Evolutionary conservation across 140 eudicot species (phyloP).

Genomic region (Oenanthe javanica): DNA sequence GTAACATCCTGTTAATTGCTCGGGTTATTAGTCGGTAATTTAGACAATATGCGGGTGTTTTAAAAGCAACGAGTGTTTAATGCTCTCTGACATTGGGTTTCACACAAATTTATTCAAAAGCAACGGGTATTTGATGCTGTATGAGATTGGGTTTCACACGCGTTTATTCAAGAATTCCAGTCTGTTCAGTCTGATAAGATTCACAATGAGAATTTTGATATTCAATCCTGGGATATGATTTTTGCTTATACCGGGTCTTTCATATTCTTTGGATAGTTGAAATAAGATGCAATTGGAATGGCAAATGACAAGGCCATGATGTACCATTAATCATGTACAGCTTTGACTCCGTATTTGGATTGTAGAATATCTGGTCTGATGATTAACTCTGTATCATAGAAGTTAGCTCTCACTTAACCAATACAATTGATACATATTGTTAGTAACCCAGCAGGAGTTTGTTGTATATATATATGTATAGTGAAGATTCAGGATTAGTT

Average conservation of each 20-base stretch:
- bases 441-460: slow-evolving; percentile 12
- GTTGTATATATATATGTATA: slow-evolving; percentile 15
- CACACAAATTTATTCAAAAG: slow-evolving; percentile 9
- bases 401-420: slow-evolving; percentile 14
- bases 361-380: slow-evolving; percentile 10
- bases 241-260: background rate
- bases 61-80: slow-evolving; percentile 17
- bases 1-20: slow-evolving; percentile 24
- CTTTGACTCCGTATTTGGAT: slow-evolving; percentile 31
- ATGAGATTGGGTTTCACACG: slow-evolving; percentile 17
- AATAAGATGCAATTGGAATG: slow-evolving; percentile 1
- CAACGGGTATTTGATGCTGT: slow-evolving; percentile 20
- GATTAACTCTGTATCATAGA: slow-evolving; percentile 31
- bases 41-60: slow-evolving; percentile 8
- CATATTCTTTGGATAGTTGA: background rate
- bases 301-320: slow-evolving; percentile 17
- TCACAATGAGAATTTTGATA: background rate
- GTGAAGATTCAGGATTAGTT: slow-evolving; percentile 26
- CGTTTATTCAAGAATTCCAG: slow-evolving; percentile 9
- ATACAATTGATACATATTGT: no score
- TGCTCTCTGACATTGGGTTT: slow-evolving; percentile 19
- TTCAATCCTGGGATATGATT: background rate
- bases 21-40: slow-evolving; percentile 8
- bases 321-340: slow-evolving; percentile 38
- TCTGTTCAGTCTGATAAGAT: slow-evolving; percentile 10